phyloP scores from a whole-genome alignment of 441 rosid species.

The Cnidoscolus chayamansa region DNA sequence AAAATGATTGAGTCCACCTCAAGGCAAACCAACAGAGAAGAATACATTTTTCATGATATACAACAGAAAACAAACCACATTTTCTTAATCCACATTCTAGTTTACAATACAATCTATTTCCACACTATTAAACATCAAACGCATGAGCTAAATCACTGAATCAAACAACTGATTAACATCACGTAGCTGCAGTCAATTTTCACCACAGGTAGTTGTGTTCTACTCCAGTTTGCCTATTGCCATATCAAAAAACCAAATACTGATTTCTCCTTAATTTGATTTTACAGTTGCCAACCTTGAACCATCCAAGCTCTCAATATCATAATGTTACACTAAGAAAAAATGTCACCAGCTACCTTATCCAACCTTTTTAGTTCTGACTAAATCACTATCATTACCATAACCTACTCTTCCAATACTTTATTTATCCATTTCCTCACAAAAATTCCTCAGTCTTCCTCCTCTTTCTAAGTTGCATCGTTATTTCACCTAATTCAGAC shows the following conservation, averaged over 20 bases:
- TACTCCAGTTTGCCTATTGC: not conserved
- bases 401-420: not conserved
- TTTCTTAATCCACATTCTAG: not conserved
- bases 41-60: not conserved
- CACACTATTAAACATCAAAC: not conserved
- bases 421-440: not conserved
- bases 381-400: not conserved
- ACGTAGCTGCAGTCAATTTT: not conserved
- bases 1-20: no score
- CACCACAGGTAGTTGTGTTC: not conserved
- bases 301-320: not conserved
- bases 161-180: not conserved
- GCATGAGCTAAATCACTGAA: not conserved
- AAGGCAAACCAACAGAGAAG: not conserved
- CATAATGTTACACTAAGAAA: not conserved
- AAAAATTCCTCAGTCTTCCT: no score
- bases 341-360: not conserved
- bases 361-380: not conserved
- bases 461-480: not conserved
- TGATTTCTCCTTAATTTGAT: not conserved
- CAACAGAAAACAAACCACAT: not conserved
- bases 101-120: not conserved
- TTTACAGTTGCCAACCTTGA: not conserved
- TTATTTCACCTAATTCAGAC: slow-evolving; percentile 4
- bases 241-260: not conserved